Evolutionary conservation across 2,329 filamentous ascomycete genomes (phyloP), one percentile per base, ranked within the genome.

Genomic region (Colletotrichum sp.): DNA sequence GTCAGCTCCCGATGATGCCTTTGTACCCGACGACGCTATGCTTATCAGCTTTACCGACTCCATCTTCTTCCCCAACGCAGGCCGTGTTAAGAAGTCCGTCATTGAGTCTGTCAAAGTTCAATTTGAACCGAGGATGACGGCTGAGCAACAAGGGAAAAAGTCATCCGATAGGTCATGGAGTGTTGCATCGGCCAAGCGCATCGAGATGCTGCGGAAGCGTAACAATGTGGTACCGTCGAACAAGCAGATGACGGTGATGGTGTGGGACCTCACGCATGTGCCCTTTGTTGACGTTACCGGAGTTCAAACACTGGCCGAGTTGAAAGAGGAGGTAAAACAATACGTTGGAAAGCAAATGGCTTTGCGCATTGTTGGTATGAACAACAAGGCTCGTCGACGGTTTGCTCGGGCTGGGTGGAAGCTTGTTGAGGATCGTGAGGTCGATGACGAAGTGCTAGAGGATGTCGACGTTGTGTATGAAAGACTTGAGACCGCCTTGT

Each of bases 31-130:
- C 4, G 90, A 92, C 78, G 87, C 88, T 2, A 90, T 89, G 34
- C 83, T 93, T 44, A 90, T 93, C 80, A 85, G 86, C 6, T 91
- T 92, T 81, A 88, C 86, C 44, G 89, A 92, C 72, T 88, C 89
- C 2, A 83, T 93, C 44, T 89, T 93, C 82, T 93, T 93, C 84
- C 89, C 88, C 77, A 93, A 93, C 79, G 90, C 91, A 4, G 90
- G 90, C 72, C 84, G 87, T 55, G 82, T 88, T 75, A 91, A 90
- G 64, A 85, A 82, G 4, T 82, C 84, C 9, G 87, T 90, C 21
- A 82, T 91, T 18, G 89, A 92, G 77, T 83, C 84, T 2, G 81
- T 92, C 49, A 87, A 90, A 77, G 78, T 83, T 3, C 80, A 80
- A 28, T 83, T 80, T 24, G 79, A 83, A n/a, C 81, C 82, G 16